Evolutionary conservation across 129 eudicot genomes (phyloP).

Genomic region (Glebionis coronaria): DNA sequence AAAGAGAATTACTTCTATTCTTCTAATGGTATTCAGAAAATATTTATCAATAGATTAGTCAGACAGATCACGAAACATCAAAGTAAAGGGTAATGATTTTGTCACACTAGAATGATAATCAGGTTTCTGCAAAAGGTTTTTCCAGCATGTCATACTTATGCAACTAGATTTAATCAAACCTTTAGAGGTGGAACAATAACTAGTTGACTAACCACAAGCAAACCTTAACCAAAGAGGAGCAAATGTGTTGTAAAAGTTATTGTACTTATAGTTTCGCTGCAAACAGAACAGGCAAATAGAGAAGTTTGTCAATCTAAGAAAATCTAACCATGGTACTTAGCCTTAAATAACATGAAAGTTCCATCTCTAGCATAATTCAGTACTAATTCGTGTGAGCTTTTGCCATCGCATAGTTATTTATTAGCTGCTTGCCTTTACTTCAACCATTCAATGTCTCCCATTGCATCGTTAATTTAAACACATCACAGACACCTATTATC

Average conservation of each 20-base stretch:
- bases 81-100: not conserved
- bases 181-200: not conserved
- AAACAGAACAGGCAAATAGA: not conserved
- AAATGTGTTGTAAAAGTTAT: not conserved
- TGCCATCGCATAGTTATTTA: too few relatives aligned
- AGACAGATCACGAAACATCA: not conserved
- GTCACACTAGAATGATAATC: not conserved
- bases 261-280: not conserved
- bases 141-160: not conserved
- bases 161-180: not conserved
- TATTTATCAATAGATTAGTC: not conserved
- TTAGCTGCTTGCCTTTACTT: too few relatives aligned
- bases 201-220: not conserved
- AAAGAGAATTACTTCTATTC: constrained; percentile 11
- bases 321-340: not conserved
- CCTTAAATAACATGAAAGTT: too few relatives aligned
- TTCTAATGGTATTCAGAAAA: constrained; percentile 3
- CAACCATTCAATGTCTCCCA: too few relatives aligned
- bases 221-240: not conserved
- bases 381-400: too few relatives aligned
- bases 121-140: not conserved
- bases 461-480: too few relatives aligned
- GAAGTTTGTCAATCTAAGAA: not conserved
- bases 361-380: too few relatives aligned
- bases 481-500: too few relatives aligned